phyloP scores from a whole-genome alignment of 768 basidiomycete species.

The Rubroboletus pulcherrimus region DNA sequence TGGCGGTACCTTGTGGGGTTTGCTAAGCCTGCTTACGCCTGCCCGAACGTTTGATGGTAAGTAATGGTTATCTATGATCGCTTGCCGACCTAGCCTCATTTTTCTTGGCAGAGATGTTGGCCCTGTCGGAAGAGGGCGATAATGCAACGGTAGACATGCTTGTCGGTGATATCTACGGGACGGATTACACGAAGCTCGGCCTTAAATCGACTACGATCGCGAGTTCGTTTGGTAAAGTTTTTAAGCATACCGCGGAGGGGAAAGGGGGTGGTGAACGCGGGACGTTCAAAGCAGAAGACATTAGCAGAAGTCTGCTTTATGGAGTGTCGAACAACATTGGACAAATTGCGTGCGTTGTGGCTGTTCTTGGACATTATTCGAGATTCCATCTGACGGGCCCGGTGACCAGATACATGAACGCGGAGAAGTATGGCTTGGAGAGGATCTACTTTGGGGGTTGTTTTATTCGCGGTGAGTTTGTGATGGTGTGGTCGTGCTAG shows the following conservation, averaged over 20 bases:
- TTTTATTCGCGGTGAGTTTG: constrained; percentile 85
- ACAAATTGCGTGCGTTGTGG: constrained; percentile 88
- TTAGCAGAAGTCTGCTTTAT: constrained; percentile 90
- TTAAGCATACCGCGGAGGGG: constrained; percentile 69
- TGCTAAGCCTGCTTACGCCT: constrained; percentile 91
- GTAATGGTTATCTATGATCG: constrained; percentile 31
- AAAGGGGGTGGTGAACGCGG: constrained; percentile 48
- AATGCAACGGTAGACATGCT: constrained; percentile 97
- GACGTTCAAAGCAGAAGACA: constrained; percentile 85
- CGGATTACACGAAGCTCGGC: constrained; percentile 91
- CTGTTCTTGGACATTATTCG: constrained; percentile 4
- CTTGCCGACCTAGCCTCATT: neutral
- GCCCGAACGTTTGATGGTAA: constrained; percentile 93
- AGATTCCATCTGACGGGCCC: constrained; percentile 11
- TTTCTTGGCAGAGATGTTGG: constrained; percentile 79
- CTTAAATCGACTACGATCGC: constrained; percentile 98
- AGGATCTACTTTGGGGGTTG: constrained; percentile 99
- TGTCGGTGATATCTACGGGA: constrained; percentile 98
- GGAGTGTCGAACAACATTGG: constrained; percentile 99
- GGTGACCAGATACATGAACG: constrained; percentile 80
- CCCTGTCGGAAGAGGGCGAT: constrained; percentile 89
- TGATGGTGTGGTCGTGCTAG: neutral
- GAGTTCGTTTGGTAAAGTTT: constrained; percentile 97
- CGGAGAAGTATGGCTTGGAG: constrained; percentile 95
- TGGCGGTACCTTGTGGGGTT: constrained; percentile 95